A percentile compares a stretch with the other conserved stretches of the same genome.
Evolutionary conservation across 257 asterid species (phyloP).

Genomic region (Nicotiana noctiflora): DNA sequence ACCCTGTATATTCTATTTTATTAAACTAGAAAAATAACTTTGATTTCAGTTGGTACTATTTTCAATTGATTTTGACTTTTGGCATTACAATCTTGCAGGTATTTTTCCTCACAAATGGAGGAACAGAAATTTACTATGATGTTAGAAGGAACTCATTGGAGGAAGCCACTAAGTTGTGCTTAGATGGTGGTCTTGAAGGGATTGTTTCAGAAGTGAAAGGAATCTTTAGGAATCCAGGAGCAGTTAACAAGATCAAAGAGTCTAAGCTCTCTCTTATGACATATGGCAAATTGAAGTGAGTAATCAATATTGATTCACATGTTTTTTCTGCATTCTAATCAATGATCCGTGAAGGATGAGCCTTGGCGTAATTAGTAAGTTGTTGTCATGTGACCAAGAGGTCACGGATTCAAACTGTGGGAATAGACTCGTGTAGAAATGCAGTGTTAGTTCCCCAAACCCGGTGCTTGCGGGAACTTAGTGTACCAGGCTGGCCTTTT

Average conservation of each 20-base stretch:
- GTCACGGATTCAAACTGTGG: too few relatives aligned
- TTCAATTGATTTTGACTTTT: neutral
- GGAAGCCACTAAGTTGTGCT: conserved; percentile 68
- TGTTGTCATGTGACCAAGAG: too few relatives aligned
- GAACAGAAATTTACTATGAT: conserved; percentile 60
- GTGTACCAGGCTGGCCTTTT: too few relatives aligned
- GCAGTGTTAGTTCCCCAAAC: too few relatives aligned
- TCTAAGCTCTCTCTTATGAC: conserved; percentile 60
- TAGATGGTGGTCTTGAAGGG: conserved; percentile 84
- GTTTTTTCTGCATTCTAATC: neutral
- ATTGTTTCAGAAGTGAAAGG: conserved; percentile 83
- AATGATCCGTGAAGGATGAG: neutral
- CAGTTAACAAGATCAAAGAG: conserved; percentile 72
- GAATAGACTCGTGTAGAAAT: too few relatives aligned
- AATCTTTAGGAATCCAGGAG: conserved; percentile 63
- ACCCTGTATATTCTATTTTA: conserved; percentile 46
- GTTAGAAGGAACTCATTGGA: conserved; percentile 76
- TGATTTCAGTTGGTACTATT: neutral
- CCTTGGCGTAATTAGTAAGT: too few relatives aligned
- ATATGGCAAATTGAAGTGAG: conserved; percentile 87
- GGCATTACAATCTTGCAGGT: conserved; percentile 36
- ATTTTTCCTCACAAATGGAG: conserved; percentile 82
- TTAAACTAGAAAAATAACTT: too few relatives aligned
- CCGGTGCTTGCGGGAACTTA: too few relatives aligned
- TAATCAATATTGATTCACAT: neutral